Base-by-base conservation (phyloP, 2,329 filamentous ascomycete species). In the Cadophora luteo-olivacea region DNA sequence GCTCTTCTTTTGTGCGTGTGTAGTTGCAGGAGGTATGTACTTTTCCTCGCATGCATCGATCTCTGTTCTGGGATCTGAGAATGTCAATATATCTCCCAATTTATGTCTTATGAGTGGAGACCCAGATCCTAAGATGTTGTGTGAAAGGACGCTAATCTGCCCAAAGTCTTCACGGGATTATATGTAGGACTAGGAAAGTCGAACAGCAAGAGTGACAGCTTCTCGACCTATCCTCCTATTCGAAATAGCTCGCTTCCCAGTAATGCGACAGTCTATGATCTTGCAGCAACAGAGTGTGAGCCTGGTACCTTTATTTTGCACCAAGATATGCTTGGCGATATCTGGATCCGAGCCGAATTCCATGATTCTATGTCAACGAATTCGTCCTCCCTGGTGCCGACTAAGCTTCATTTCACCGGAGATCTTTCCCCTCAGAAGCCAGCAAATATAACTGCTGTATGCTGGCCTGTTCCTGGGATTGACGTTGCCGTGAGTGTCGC, bases 241-340 rank as follows among this genome's bases (percentile, higher is more conserved):
- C 41, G 41, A 45, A 45, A 45, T 19, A 14, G 16, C 41, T 16
- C 41, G 41, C 41, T 45, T 19, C 4, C 41, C 41, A 45, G 29
- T 29, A 29, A 45, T 45, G 41, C 41, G 2, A 45, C 41, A 45
- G n/a, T 57, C 29, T 57, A 57, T 33, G 54, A 57, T 57, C 29
- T 57, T 9, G 14, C 54, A 33, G 54, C 54, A 57, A 36, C 54
- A 3, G 54, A 57, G 29, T 57, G 54, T 57, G 54, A 36, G n/a
- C 29, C 54, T 29, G 54, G 54, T 19, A 57, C 54, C 36, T 57
- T 57, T 29, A 22, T 57, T 33, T 19, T 57, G 8, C 29, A 57
- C 8, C 54, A 57, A 29, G 54, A 57, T 9, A 36, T 57, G 54
- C n/a, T 22, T 36, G 54, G 54, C 5, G 32, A 22, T 6, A 11